Evolutionary conservation across 2,329 filamentous ascomycete species (phyloP).

Genomic region (Alternaria novae-zelandiae): DNA sequence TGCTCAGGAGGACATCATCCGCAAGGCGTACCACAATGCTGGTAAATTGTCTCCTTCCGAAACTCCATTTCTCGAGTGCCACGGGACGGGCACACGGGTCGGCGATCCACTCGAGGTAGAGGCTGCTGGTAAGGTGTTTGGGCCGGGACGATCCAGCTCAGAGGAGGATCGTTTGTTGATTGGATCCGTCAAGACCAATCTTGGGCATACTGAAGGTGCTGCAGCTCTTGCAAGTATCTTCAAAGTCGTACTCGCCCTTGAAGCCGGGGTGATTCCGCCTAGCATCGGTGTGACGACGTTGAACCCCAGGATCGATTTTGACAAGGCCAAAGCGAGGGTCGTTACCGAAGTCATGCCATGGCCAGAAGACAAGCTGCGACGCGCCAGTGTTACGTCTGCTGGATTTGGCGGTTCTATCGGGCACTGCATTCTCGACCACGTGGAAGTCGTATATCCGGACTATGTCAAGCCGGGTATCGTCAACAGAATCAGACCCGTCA

Average conservation of each 20-base stretch:
- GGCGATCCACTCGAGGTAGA: conserved; percentile 33
- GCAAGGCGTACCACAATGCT: not conserved
- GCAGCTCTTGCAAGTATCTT: conserved; percentile 34
- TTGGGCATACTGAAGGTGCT: conserved; percentile 41
- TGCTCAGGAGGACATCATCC: conserved; percentile 27
- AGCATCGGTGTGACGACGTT: conserved; percentile 21
- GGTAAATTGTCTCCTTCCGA: not conserved
- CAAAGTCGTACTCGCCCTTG: conserved; percentile 34
- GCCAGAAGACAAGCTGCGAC: conserved; percentile 3
- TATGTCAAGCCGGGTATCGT: not conserved
- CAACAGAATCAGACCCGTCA: not conserved
- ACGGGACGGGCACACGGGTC: conserved; percentile 35
- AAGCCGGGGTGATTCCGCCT: conserved; percentile 34
- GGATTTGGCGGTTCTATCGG: conserved; percentile 21
- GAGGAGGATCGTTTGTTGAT: conserved; percentile 18
- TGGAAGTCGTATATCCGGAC: not conserved
- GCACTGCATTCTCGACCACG: conserved; percentile 16
- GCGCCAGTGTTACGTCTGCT: conserved; percentile 14
- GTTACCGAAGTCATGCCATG: conserved; percentile 7
- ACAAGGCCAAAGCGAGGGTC: conserved; percentile 2
- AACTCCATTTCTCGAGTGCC: conserved; percentile 1
- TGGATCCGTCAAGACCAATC: conserved; percentile 38
- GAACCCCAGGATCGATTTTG: conserved; percentile 18
- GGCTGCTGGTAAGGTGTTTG: conserved; percentile 20
- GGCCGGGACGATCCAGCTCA: not conserved